These are phyloP conservation scores for Cystobasidium pallidum DNA, from an alignment of 1,284 basidiomycete genomes.

Conservation along the genomic window DNA sequence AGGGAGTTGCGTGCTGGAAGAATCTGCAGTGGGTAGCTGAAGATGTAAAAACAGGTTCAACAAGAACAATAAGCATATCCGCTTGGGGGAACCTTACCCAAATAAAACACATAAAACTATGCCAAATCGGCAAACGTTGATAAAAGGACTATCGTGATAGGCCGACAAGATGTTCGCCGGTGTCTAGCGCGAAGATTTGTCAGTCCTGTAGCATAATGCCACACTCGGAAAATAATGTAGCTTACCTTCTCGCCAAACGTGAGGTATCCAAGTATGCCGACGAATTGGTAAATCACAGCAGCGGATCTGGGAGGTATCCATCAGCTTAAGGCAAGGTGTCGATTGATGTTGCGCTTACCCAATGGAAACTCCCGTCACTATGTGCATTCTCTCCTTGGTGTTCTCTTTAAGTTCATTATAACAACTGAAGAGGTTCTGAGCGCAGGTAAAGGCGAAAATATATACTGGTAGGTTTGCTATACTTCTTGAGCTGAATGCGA, in stretches of 20 bases:
- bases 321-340: background rate
- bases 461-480: conserved; percentile 86
- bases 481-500: conserved; percentile 75
- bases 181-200: background rate
- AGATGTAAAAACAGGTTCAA: background rate
- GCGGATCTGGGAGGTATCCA: conserved; percentile 57
- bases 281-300: conserved; percentile 76
- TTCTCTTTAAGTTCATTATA: conserved; percentile 85
- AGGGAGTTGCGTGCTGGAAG: conserved; percentile 91
- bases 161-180: conserved; percentile 76
- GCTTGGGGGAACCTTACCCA: conserved; percentile 57
- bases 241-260: conserved; percentile 91
- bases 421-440: conserved; percentile 71
- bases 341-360: conserved; percentile 60
- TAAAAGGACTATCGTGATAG: conserved; percentile 89
- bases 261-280: conserved; percentile 84
- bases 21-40: conserved; percentile 80
- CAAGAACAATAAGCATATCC: background rate
- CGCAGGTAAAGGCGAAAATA: conserved; percentile 53
- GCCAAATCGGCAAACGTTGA: conserved; percentile 88
- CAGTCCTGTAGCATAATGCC: background rate
- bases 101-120: conserved; percentile 88
- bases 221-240: conserved; percentile 55
- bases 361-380: conserved; percentile 82
- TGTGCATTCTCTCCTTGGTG: conserved; percentile 79